A percentile compares a stretch with the other conserved stretches of the same genome.
Conservation (phyloP, 345 rosid genomes). For the Eutrema japonicum region DNA sequence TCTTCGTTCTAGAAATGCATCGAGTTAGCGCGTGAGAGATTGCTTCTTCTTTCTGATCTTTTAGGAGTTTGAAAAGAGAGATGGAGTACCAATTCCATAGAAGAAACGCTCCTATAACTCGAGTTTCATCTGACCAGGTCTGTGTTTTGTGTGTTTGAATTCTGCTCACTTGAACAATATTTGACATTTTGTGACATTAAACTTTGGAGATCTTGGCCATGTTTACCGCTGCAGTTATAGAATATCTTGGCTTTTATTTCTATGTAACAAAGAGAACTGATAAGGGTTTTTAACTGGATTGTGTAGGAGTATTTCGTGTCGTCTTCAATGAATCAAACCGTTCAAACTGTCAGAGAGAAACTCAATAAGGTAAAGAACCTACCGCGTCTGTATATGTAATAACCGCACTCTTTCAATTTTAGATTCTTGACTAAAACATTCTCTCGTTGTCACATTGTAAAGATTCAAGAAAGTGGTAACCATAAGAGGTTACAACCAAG, state of each 20-base stretch:
- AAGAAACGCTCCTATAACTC: slow-evolving; percentile 44
- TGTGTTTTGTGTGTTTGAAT: slow-evolving; percentile 13
- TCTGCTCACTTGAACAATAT: no score
- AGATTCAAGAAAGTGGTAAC: slow-evolving; percentile 59
- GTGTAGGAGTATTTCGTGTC: slow-evolving; percentile 79
- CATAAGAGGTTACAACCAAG: slow-evolving; percentile 60
- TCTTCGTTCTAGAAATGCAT: not conserved
- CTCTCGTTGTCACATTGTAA: slow-evolving; percentile 15
- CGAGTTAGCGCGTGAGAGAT: not conserved
- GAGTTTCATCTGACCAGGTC: slow-evolving; percentile 82
- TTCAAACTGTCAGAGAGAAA: slow-evolving; percentile 70
- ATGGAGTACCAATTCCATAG: slow-evolving; percentile 41
- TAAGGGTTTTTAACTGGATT: slow-evolving; percentile 17
- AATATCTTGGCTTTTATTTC: not conserved
- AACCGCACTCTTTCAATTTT: not conserved
- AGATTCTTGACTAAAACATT: not conserved
- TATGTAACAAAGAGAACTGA: slow-evolving; percentile 14
- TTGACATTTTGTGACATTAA: no score
- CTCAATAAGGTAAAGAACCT: slow-evolving; percentile 67
- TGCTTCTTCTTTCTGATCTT: slow-evolving; percentile 18
- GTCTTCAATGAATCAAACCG: slow-evolving; percentile 84
- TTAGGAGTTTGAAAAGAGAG: slow-evolving; percentile 48
- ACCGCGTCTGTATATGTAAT: not conserved
- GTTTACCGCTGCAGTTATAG: no score
- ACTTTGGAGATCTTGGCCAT: no score